A percentile compares a stretch with the other conserved stretches of the same genome.
These are phyloP conservation scores for Backusella tarrabulga DNA, from an alignment of 192 early-diverging fungal genomes.

Conservation along the genomic window DNA sequence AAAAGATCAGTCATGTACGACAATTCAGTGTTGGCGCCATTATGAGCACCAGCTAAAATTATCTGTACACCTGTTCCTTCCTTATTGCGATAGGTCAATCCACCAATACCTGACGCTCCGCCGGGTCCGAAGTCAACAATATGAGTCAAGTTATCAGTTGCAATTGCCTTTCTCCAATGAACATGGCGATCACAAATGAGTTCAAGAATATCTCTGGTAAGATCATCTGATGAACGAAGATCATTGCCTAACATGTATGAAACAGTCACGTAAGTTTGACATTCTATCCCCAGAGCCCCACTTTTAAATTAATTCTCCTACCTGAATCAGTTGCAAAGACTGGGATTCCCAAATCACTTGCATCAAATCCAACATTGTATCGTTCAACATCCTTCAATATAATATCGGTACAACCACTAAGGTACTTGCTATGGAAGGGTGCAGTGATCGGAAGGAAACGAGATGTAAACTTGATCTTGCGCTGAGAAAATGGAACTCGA, in stretches of 20 bases:
- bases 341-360: conserved; percentile 64
- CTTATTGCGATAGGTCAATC: conserved; percentile 80
- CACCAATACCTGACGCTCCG: conserved; percentile 79
- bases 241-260: conserved; percentile 52
- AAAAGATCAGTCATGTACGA: conserved; percentile 77
- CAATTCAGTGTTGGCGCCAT: conserved; percentile 57
- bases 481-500: conserved; percentile 84
- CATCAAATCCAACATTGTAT: conserved; percentile 62
- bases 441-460: conserved; percentile 91
- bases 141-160: conserved; percentile 66
- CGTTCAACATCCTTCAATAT: conserved; percentile 69
- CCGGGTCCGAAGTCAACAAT: conserved; percentile 95
- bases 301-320: conserved; percentile 12
- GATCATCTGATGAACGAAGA: conserved; percentile 49
- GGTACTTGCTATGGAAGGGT: conserved; percentile 90
- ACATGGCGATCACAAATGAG: conserved; percentile 72
- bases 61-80: conserved; percentile 81
- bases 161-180: conserved; percentile 73
- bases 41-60: conserved; percentile 66
- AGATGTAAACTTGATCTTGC: conserved; percentile 86
- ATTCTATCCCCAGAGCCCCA: conserved; percentile 16
- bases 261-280: neutral
- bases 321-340: conserved; percentile 83
- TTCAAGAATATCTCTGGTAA: conserved; percentile 68
- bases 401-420: conserved; percentile 59